Percentiles rank a stretch among this genome's conserved stretches.
Evolutionary conservation across 305 asterid genomes (phyloP).

Genomic region (Fraxinus sp.): DNA sequence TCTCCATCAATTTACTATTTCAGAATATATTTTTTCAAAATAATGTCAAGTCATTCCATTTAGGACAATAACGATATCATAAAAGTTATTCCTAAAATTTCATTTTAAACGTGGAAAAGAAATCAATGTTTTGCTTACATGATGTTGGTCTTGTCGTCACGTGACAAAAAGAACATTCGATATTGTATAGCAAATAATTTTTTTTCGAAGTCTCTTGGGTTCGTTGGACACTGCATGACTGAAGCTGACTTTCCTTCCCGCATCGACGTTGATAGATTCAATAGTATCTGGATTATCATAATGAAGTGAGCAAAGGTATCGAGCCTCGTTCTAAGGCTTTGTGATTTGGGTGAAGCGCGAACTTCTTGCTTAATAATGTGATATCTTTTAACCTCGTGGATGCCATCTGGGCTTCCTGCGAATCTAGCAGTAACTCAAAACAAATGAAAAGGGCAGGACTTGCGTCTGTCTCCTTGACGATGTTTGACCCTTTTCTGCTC

Average conservation of each 20-base stretch:
- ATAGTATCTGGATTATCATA: neutral
- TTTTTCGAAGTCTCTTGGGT: neutral
- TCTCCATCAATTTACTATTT: too few species aligned
- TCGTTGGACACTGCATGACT: neutral
- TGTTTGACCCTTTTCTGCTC: neutral
- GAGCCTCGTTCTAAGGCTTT: neutral
- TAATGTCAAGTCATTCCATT: neutral
- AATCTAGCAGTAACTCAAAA: neutral
- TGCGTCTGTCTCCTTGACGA: neutral
- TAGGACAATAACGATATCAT: neutral
- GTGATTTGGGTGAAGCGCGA: neutral
- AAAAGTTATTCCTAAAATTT: neutral
- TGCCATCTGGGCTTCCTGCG: neutral
- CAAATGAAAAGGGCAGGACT: neutral
- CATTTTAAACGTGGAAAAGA: neutral
- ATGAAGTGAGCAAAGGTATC: neutral
- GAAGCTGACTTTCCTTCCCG: neutral
- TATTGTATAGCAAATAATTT: neutral
- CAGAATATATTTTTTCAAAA: too few species aligned
- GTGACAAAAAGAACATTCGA: neutral
- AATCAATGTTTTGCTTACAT: neutral
- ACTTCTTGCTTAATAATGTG: neutral
- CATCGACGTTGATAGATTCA: neutral
- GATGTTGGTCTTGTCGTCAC: neutral
- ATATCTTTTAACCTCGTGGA: neutral